Base-by-base conservation (phyloP, 805 yeast genomes). In the Metschnikowia matae region DNA sequence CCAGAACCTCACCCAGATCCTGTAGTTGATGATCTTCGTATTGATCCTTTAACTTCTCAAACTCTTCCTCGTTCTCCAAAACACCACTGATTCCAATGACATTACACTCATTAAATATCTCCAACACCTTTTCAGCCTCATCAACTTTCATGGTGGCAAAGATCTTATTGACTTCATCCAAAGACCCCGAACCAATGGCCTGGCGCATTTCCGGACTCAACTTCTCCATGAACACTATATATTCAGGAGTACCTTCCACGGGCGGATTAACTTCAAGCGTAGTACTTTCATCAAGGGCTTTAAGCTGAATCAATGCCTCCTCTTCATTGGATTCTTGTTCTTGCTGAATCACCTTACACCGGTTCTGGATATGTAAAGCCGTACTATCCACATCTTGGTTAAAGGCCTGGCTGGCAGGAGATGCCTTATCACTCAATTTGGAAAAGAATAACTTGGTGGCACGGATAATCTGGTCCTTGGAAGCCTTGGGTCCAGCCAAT, bases 281-380 rank as follows among this genome's bases (percentile, higher is more conserved):
- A 1, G 90, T 81, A 51, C 83, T 78, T 39, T 94, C 96, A 67
- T 92, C 98, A 51, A 91, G 78, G 0, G 96, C 82, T 62, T 87
- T 87, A 63, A 92, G 75, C 69, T 92, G 99, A 57, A 92, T 90
- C 53, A 85, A 83, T 50, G 84, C 92, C 46, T 83, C 92, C 42
- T 82, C 91, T 4, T 64, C 73, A 11, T 63, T 66, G 4, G 59
- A 66, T 36, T 74, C 73, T 15, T 66, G 69, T 59, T 87, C 88
- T 46, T 74, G 66, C 42, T 75, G 66, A 50, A 94, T 75, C 2
- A 89, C 67, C 62, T 82, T 77, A 63, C 96, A 89, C 64, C 99
- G 80, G 21, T 66, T 69, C 54, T 79, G 78, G 56, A 94, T 87
- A 67, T 94, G 99, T 15, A 75, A 71, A 59, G 77, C 81, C 7